Evolutionary conservation across 306 rosid genomes (phyloP), one percentile per base, ranked within the genome.

Genomic region (Rosa multiflora): DNA sequence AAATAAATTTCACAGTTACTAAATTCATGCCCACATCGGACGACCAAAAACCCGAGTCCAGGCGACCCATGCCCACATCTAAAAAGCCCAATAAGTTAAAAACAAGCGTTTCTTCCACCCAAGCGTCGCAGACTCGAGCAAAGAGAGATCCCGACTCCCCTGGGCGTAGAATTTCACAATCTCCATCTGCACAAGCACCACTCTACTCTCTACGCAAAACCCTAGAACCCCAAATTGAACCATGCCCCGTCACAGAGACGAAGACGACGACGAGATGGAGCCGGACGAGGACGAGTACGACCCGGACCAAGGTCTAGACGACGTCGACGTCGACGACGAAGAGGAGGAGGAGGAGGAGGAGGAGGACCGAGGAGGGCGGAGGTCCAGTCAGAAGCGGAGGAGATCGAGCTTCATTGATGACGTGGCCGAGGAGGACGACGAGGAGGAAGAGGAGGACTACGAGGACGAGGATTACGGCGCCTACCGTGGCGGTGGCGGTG

Each of bases 221-320:
- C 79, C 72, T 76, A 76, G 48, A 11, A 32, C 70, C 69, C 67
- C 70, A 32, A 69, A 70, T 78, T 15, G 69, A 47, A 39, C 77
- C 78, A 90, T 91, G 92, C 86, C 87, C 75, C 88, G 83, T 14
- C 83, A 87, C 18, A 80, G 96, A 70, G 89, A 79, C 40, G 89
- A 86, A 49, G 88, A 85, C 14, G 90, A 88, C 46, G 89, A 84
- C 6, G 89, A 84, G 29, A 55, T 92, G 83, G 97, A 86, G 48
- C 89, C 88, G 23, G 94, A 94, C n/a, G 98, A 94, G 1, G 87
- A 91, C 2, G 92, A 88, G 2, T 83, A 85, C 37, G 97, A 88
- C 3, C 84, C 78, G 18, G 90, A 87, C n/a, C 91, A 86, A 75
- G 86, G 49, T 5, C 85, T 71, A 8, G 93, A 87, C n/a, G 93